Conservation (phyloP, 2,329 filamentous ascomycete genomes). For the Nannizziopsis arthrosporioides region DNA sequence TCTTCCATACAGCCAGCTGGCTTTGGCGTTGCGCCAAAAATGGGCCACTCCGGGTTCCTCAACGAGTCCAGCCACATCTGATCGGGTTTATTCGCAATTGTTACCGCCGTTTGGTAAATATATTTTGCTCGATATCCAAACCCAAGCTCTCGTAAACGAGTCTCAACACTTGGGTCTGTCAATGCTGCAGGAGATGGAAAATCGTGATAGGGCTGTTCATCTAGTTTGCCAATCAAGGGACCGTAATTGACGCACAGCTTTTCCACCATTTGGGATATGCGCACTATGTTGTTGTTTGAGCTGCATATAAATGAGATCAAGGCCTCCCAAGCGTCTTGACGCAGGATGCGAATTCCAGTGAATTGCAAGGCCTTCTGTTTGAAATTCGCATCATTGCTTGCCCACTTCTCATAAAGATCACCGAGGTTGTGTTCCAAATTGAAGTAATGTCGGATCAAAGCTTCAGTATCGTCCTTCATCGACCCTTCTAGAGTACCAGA, state of each 20-base stretch:
- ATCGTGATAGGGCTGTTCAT: slow-evolving; percentile 65
- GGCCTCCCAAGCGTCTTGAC: slow-evolving; percentile 93
- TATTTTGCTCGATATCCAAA: slow-evolving; percentile 95
- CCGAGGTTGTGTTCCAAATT: slow-evolving; percentile 69
- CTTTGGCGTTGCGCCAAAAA: slow-evolving; percentile 39
- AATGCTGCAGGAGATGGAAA: slow-evolving; percentile 69
- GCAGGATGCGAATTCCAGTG: slow-evolving; percentile 79
- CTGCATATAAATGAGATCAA: slow-evolving; percentile 93
- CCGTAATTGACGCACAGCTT: slow-evolving; percentile 86
- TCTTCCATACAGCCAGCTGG: slow-evolving; percentile 40
- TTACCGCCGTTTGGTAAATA: slow-evolving; percentile 70
- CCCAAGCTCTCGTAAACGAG: slow-evolving; percentile 65
- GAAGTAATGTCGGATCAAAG: slow-evolving; percentile 71
- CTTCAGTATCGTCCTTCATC: slow-evolving; percentile 54
- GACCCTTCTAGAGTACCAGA: slow-evolving; percentile 19
- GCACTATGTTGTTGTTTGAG: slow-evolving; percentile 93
- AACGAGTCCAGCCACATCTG: slow-evolving; percentile 64
- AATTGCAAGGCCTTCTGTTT: slow-evolving; percentile 76
- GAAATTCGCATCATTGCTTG: slow-evolving; percentile 73
- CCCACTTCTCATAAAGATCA: slow-evolving; percentile 77
- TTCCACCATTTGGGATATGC: slow-evolving; percentile 92
- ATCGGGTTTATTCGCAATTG: slow-evolving; percentile 57
- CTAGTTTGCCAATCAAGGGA: slow-evolving; percentile 57
- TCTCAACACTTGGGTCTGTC: slow-evolving; percentile 63
- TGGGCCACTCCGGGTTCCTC: slow-evolving; percentile 62